Evolutionary conservation across 1,284 basidiomycete genomes (phyloP).

Genomic region (Acaromyces ingoldii): DNA sequence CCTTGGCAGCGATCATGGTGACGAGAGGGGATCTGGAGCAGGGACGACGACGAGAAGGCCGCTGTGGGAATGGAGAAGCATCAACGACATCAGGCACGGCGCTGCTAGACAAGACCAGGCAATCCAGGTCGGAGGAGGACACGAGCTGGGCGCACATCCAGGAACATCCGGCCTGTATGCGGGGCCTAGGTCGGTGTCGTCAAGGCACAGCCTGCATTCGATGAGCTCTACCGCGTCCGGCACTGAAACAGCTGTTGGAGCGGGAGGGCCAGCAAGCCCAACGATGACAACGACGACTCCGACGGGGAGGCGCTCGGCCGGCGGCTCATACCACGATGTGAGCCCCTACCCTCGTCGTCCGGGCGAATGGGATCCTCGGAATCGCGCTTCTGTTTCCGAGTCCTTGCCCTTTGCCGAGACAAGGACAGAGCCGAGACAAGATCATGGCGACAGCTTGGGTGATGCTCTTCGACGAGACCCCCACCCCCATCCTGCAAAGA

Average conservation of each 20-base stretch:
- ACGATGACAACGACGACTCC: neutral
- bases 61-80: neutral
- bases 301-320: no score
- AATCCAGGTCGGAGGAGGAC: no score
- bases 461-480: constrained; percentile 57
- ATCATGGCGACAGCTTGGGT: no score
- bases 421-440: no score
- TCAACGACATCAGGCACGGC: neutral
- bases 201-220: neutral
- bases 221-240: neutral
- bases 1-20: constrained; percentile 13
- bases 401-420: neutral
- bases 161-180: neutral
- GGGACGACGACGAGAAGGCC: neutral
- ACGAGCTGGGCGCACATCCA: no score
- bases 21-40: neutral
- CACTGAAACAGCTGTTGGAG: neutral
- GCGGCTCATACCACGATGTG: no score
- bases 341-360: neutral
- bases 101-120: no score
- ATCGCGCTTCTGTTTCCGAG: neutral
- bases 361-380: neutral
- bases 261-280: neutral
- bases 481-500: constrained; percentile 66
- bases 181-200: neutral